Conservation (phyloP, 2,329 filamentous ascomycete species). For the Fusarium succisae region DNA sequence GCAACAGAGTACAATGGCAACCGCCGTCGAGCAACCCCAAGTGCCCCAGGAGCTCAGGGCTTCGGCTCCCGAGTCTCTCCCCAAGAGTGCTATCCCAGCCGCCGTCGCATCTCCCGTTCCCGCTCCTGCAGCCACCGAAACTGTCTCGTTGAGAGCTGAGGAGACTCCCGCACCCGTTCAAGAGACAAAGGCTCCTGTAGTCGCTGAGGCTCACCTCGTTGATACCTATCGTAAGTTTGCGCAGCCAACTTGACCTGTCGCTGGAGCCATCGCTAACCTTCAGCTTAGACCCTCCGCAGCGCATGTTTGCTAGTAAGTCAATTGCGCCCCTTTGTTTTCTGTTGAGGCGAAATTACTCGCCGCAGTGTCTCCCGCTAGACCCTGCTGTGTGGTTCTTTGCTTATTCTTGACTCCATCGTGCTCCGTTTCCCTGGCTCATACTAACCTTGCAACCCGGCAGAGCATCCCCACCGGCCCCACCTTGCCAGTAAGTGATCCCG, state of each 20-base stretch:
- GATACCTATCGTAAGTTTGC: constrained; percentile 72
- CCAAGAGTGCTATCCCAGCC: constrained; percentile 22
- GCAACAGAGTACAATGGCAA: constrained; percentile 37
- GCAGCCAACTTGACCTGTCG: neutral
- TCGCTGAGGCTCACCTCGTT: constrained; percentile 79
- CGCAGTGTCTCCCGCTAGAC: neutral
- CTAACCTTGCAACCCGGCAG: constrained; percentile 57
- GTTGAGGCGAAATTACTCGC: constrained; percentile 12
- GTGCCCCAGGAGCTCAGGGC: constrained; percentile 27
- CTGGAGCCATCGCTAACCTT: constrained; percentile 27
- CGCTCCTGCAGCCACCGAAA: constrained; percentile 25
- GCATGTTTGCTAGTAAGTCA: constrained; percentile 73
- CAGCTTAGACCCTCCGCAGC: constrained; percentile 66
- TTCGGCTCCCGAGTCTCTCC: constrained; percentile 24
- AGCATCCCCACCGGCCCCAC: constrained; percentile 77
- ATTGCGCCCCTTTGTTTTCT: constrained; percentile 13
- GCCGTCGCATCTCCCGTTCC: constrained; percentile 22
- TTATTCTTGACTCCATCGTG: constrained; percentile 18
- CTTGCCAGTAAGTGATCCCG: constrained; percentile 63
- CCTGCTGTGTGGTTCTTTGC: constrained; percentile 9
- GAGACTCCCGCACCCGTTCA: constrained; percentile 2
- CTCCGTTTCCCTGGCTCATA: constrained; percentile 31
- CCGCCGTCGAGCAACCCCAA: constrained; percentile 38
- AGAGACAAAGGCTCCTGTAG: constrained; percentile 62
- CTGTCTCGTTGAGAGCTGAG: constrained; percentile 16